A percentile compares a stretch with the other conserved stretches of the same genome.
These are phyloP conservation scores for Vigna angularis DNA, from an alignment of 306 rosid genomes.

Conservation along the genomic window DNA sequence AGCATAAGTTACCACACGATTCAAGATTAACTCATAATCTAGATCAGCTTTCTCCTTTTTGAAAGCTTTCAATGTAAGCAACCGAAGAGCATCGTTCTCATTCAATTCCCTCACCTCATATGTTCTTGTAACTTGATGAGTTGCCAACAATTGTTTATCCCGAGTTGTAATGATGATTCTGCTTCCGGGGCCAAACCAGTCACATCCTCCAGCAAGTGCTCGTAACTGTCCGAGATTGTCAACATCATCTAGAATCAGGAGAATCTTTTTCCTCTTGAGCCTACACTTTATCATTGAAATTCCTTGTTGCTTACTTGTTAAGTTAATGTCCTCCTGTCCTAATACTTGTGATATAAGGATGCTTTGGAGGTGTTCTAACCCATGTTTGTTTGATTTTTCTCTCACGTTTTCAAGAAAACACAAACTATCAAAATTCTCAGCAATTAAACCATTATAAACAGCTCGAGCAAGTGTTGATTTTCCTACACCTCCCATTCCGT, in stretches of 20 bases:
- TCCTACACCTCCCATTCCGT: no score
- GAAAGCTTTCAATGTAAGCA: not conserved
- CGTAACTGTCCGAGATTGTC: constrained; percentile 20
- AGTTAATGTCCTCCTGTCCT: not conserved
- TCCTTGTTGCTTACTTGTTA: constrained; percentile 28
- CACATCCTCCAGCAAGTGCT: constrained; percentile 9
- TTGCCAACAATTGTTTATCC: not conserved
- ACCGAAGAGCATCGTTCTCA: not conserved
- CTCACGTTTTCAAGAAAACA: not conserved
- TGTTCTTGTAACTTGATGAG: not conserved
- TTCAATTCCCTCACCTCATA: not conserved
- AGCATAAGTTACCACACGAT: not conserved
- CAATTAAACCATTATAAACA: no score
- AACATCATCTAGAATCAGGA: constrained; percentile 46
- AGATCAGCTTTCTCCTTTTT: not conserved
- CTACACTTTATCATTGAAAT: not conserved
- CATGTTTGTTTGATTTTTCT: not conserved
- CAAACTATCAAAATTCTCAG: not conserved
- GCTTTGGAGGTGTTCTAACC: constrained; percentile 35
- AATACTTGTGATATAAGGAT: constrained; percentile 12
- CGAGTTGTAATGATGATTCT: not conserved
- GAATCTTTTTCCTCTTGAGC: constrained; percentile 4
- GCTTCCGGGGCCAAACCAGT: not conserved
- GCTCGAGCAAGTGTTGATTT: no score
- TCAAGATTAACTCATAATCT: not conserved